Conservation (phyloP, 2,329 filamentous ascomycete species). For the Aspergillus cejpii region DNA sequence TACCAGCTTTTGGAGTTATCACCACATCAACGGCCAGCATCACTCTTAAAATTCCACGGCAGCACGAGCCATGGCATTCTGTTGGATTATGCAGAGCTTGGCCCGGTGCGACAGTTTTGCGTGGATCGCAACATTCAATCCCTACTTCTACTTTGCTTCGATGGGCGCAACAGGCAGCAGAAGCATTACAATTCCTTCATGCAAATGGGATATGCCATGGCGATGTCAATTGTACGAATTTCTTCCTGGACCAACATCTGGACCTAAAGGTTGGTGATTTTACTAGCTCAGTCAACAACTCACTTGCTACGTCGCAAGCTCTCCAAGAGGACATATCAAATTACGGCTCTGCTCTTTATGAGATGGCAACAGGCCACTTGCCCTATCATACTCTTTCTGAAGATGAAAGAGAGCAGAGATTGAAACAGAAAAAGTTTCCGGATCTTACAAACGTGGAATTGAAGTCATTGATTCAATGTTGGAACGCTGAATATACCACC, state of each 20-base stretch:
- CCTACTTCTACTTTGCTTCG: background rate
- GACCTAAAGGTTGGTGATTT: slow-evolving; percentile 3
- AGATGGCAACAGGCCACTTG: background rate
- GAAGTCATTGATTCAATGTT: slow-evolving; percentile 1
- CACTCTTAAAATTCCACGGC: slow-evolving; percentile 1
- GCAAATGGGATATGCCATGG: slow-evolving; percentile 2
- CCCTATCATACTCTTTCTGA: background rate
- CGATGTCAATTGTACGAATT: slow-evolving; percentile 1
- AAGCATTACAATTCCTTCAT: slow-evolving; percentile 1
- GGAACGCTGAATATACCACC: background rate
- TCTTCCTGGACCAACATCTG: slow-evolving; percentile 1
- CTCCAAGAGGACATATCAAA: slow-evolving; percentile 1
- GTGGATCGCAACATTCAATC: background rate
- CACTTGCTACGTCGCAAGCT: background rate
- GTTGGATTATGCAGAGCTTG: slow-evolving; percentile 1
- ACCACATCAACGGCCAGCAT: background rate
- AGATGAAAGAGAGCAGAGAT: slow-evolving; percentile 1
- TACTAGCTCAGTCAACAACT: background rate
- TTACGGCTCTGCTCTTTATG: slow-evolving; percentile 3
- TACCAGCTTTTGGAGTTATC: slow-evolving; percentile 2
- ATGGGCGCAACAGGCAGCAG: slow-evolving; percentile 2
- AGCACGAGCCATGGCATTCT: background rate
- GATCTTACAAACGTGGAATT: slow-evolving; percentile 1
- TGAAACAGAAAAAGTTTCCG: background rate
- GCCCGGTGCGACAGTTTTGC: background rate